A percentile compares a stretch with the other conserved stretches of the same genome.
Conservation (phyloP, 768 basidiomycete species). For the Podaxis sp. region DNA sequence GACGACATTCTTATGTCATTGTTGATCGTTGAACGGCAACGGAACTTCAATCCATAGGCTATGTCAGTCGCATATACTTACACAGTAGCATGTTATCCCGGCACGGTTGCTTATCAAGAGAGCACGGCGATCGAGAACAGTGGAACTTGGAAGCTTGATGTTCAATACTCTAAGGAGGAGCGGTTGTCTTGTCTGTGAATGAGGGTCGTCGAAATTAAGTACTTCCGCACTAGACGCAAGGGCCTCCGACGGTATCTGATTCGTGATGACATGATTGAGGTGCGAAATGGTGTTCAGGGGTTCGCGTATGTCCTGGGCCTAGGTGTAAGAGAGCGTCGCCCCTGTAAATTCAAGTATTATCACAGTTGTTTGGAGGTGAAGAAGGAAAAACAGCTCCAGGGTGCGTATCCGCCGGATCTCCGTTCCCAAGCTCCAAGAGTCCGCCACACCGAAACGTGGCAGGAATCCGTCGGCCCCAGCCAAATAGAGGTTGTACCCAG, state of each 20-base stretch:
- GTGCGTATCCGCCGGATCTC: too few relatives aligned
- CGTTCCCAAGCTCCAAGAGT: too few relatives aligned
- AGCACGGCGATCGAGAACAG: too few relatives aligned
- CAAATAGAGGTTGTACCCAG: too few relatives aligned
- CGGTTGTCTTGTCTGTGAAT: background rate
- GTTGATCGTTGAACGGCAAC: background rate
- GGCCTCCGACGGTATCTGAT: background rate
- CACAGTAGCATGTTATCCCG: background rate
- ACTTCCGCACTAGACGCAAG: background rate
- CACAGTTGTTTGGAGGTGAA: background rate
- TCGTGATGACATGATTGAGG: background rate
- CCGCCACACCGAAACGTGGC: too few relatives aligned
- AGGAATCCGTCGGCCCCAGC: too few relatives aligned
- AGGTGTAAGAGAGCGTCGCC: background rate
- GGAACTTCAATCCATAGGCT: background rate
- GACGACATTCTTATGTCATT: conserved; percentile 23
- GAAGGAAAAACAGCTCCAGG: too few relatives aligned
- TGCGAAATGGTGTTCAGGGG: background rate
- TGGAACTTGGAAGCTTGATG: background rate
- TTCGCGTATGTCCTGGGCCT: background rate
- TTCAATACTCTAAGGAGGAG: background rate
- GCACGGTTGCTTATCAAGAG: background rate
- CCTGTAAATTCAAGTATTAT: background rate
- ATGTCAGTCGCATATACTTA: background rate
- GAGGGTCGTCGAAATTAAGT: background rate